Evolutionary conservation across 1,284 basidiomycete species (phyloP).

Genomic region (Malassezia japonica): DNA sequence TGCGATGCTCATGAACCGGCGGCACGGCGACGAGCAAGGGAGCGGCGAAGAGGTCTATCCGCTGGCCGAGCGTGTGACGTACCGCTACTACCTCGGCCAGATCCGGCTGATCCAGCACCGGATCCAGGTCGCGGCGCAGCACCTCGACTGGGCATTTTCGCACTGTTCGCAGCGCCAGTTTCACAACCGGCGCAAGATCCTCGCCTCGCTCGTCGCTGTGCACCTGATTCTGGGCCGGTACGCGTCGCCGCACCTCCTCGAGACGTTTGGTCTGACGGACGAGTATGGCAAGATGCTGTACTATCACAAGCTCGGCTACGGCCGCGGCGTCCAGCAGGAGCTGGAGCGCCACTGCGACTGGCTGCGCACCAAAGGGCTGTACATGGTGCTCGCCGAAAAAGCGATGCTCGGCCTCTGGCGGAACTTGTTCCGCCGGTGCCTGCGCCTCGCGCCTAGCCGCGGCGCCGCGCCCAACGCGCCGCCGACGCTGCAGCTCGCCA

Average conservation of each 20-base stretch:
- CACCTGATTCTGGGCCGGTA: conserved; percentile 49
- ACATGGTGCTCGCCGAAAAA: conserved; percentile 49
- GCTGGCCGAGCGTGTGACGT: conserved; percentile 47
- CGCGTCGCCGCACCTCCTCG: conserved; percentile 36
- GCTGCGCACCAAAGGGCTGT: conserved; percentile 46
- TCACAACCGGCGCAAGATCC: conserved; percentile 46
- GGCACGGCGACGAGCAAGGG: background rate
- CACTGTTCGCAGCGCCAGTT: conserved; percentile 35
- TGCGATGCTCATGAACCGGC: conserved; percentile 39
- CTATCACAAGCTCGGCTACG: conserved; percentile 41
- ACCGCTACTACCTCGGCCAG: conserved; percentile 50
- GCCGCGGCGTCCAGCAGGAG: conserved; percentile 24
- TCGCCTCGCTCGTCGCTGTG: conserved; percentile 48
- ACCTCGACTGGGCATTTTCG: conserved; percentile 48
- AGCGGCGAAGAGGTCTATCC: conserved; percentile 42
- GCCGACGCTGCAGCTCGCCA: conserved; percentile 40
- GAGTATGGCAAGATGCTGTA: conserved; percentile 30
- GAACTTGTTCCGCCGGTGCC: conserved; percentile 41
- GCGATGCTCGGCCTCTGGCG: conserved; percentile 50
- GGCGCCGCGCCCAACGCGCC: conserved; percentile 27
- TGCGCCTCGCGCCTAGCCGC: conserved; percentile 14
- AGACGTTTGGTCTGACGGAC: conserved; percentile 31
- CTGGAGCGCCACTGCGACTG: conserved; percentile 45
- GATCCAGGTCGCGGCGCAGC: conserved; percentile 43
- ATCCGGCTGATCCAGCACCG: conserved; percentile 49